Evolutionary conservation across 2,329 filamentous ascomycete genomes (phyloP), one percentile per base, ranked within the genome.

Genomic region (Alternaria triticina): DNA sequence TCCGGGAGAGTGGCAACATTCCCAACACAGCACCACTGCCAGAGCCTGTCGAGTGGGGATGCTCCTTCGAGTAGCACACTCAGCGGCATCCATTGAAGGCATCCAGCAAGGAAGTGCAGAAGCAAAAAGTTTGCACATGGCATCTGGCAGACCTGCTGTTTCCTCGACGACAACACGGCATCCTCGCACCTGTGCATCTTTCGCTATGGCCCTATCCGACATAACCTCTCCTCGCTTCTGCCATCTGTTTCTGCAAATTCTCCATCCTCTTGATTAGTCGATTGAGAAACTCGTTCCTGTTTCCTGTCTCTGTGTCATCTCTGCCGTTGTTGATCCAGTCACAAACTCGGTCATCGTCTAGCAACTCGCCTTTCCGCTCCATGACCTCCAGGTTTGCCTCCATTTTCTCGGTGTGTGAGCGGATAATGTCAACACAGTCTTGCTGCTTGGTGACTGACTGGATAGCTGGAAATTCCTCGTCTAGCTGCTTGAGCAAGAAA

Each of bases 1-100:
- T 78, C 20, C 65, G 76, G 20, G 76, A 78, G 51, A 74, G 70
- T 50, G 69, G 68, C 43, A 78, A 78, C 54, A 77, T 78, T 43
- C 74, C 74, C 3, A 77, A 76, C 51, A 68, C 66, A 4, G 70
- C 73, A 28, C 64, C 59, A 13, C 46, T 76, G 36, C 74, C 74
- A 8, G 54, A 64, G 30, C 64, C 69, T 25, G 70, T 70, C 2
- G 61, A 69, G 27, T 75, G 74, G 74, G 64, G 45, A 1, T 75
- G 74, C 52, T 62, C 54, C 2, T 77, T 77, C 17, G 27, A 62
- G 33, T 61, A 58, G n/a, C 15, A 4, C 6, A 3, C 10, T 25
- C 10, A 44, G 13, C 5, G 52, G 11, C 5, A 33, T 17, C 2
- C 12, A 20, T 6, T 33, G 6, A 10, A 23, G 4, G 12, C 22